Conservation (phyloP, 306 rosid species). For the Casuarina equisetifolia region DNA sequence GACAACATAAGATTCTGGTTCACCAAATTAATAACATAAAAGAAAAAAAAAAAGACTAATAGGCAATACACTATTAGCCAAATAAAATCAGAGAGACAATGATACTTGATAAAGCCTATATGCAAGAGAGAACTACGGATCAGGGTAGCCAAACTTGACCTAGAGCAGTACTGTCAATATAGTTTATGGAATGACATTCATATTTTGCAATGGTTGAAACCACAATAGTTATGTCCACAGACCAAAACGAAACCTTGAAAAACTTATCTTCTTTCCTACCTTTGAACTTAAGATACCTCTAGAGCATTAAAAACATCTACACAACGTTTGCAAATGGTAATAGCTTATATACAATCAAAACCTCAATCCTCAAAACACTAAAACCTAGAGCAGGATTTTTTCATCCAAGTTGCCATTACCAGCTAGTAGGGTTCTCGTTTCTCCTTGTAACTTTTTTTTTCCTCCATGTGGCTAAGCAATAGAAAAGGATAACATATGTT, state of each 20-base stretch:
- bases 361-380: not conserved
- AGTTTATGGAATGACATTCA: not conserved
- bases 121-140: not conserved
- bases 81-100: not conserved
- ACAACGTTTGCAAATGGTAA: not conserved
- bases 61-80: slow-evolving; percentile 5
- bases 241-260: not conserved
- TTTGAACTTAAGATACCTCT: not conserved
- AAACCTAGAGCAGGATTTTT: not conserved
- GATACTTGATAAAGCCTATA: not conserved
- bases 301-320: not conserved
- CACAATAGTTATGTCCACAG: not conserved
- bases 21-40: slow-evolving; percentile 18
- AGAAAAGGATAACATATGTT: not conserved
- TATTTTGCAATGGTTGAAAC: not conserved
- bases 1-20: slow-evolving; percentile 26
- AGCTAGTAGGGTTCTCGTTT: not conserved
- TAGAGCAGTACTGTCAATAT: not conserved
- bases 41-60: not conserved
- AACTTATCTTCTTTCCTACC: not conserved
- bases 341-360: not conserved
- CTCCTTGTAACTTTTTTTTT: not conserved
- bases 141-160: not conserved
- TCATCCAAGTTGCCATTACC: not conserved
- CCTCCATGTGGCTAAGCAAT: not conserved